Percentiles rank a stretch among this genome's conserved stretches.
Evolutionary conservation across 1,139 yeast species (phyloP).

Genomic region (Geotrichum fermentans): DNA sequence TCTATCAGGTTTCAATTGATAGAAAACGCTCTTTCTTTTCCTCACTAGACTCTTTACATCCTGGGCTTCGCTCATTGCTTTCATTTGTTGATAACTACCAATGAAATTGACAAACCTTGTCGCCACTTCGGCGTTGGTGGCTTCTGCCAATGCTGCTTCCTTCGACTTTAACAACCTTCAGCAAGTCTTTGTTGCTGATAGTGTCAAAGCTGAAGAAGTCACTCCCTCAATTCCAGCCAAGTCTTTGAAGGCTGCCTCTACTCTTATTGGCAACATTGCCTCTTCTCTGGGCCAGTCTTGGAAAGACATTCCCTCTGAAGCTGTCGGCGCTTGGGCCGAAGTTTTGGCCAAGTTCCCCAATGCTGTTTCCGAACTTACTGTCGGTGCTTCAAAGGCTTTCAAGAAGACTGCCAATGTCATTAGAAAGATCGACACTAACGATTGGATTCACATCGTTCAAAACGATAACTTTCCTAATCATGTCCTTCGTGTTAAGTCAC

Average conservation of each 20-base stretch:
- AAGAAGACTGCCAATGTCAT: neutral
- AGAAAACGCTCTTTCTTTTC: neutral
- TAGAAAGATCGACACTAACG: conserved; percentile 12
- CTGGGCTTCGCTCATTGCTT: neutral
- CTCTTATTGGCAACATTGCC: conserved; percentile 25
- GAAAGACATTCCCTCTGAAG: conserved; percentile 30
- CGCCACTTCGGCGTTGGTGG: conserved; percentile 15
- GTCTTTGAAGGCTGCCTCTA: conserved; percentile 13
- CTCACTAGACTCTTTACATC: neutral
- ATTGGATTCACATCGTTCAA: conserved; percentile 19
- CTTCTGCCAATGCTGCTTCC: conserved; percentile 16
- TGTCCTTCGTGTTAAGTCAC: conserved; percentile 44
- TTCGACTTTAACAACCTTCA: conserved; percentile 17
- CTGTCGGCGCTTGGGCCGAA: conserved; percentile 32
- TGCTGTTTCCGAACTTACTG: conserved; percentile 19
- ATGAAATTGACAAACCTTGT: conserved; percentile 17
- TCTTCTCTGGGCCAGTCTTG: conserved; percentile 28
- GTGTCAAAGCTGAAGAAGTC: neutral
- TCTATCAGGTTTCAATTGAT: conserved; percentile 10
- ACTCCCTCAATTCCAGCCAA: conserved; percentile 11
- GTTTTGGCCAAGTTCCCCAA: conserved; percentile 22
- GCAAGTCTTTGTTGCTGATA: conserved; percentile 16
- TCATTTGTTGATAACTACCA: neutral
- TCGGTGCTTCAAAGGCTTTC: conserved; percentile 16
- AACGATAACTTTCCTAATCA: conserved; percentile 20